Conservation (phyloP, 257 asterid genomes). For the Penstemon newberryi region DNA sequence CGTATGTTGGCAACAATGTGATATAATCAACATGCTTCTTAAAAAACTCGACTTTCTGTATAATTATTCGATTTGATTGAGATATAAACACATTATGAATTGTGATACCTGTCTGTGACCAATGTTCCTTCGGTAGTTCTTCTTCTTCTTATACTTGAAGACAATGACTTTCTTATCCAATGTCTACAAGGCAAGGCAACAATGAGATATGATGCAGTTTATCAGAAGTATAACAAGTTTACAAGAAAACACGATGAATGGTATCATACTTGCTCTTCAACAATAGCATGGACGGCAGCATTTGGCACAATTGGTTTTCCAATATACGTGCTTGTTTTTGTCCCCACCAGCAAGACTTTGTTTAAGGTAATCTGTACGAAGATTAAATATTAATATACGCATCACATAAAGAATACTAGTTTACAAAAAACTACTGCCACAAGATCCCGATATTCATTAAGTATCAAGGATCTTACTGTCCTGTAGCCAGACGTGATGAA, state of each 20-base stretch:
- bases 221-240: neutral
- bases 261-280: constrained; percentile 81
- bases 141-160: constrained; percentile 88
- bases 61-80: no score
- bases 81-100: neutral
- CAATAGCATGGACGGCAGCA: constrained; percentile 77
- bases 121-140: constrained; percentile 83
- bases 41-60: no score
- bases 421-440: neutral
- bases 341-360: constrained; percentile 89
- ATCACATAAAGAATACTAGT: neutral
- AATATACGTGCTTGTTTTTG: constrained; percentile 75
- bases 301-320: constrained; percentile 86
- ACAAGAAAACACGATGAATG: neutral
- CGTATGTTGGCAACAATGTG: no score
- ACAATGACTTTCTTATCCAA: constrained; percentile 86
- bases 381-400: neutral
- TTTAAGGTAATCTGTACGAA: constrained; percentile 65
- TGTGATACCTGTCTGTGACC: constrained; percentile 88
- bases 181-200: constrained; percentile 37
- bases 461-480: neutral
- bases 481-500: neutral
- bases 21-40: no score
- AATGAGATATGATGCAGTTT: constrained; percentile 21
- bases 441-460: neutral